Conservation (phyloP, 2,329 filamentous ascomycete genomes). For the Zasmidium angulare region DNA sequence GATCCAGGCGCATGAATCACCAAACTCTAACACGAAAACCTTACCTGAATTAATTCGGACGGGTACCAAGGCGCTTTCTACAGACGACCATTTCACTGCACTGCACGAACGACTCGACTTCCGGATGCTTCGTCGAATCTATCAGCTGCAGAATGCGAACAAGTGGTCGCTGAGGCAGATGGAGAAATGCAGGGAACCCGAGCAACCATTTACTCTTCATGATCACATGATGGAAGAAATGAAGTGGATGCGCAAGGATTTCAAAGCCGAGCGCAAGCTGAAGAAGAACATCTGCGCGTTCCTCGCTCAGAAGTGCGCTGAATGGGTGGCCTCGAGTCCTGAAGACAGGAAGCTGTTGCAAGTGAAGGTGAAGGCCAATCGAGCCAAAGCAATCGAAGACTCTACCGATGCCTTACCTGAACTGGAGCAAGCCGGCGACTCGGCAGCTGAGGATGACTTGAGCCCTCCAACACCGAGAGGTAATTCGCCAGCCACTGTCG, state of each 20-base stretch:
- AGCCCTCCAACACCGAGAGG: constrained; percentile 28
- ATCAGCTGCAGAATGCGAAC: constrained; percentile 84
- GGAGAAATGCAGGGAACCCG: constrained; percentile 78
- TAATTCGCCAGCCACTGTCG: constrained; percentile 18
- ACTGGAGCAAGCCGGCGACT: constrained; percentile 31
- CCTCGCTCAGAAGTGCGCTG: constrained; percentile 77
- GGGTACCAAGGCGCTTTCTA: constrained; percentile 87
- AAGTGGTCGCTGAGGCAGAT: constrained; percentile 91
- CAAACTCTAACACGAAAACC: constrained; percentile 49
- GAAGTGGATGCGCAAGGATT: constrained; percentile 98
- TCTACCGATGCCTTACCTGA: constrained; percentile 26
- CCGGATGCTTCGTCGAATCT: constrained; percentile 80
- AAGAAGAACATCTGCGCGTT: constrained; percentile 79
- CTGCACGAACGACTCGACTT: constrained; percentile 86
- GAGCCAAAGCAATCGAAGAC: constrained; percentile 17
- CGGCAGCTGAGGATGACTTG: constrained; percentile 32
- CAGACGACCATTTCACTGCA: constrained; percentile 77
- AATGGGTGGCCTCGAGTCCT: constrained; percentile 68
- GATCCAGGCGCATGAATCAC: constrained; percentile 57
- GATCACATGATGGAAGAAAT: constrained; percentile 86
- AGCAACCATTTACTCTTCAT: constrained; percentile 74
- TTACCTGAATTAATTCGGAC: constrained; percentile 74
- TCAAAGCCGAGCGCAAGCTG: constrained; percentile 91
- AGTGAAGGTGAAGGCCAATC: constrained; percentile 56
- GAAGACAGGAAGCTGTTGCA: constrained; percentile 69